Evolutionary conservation across 352 stramenopile species (phyloP).

Genomic region (Pythium aquatile): DNA sequence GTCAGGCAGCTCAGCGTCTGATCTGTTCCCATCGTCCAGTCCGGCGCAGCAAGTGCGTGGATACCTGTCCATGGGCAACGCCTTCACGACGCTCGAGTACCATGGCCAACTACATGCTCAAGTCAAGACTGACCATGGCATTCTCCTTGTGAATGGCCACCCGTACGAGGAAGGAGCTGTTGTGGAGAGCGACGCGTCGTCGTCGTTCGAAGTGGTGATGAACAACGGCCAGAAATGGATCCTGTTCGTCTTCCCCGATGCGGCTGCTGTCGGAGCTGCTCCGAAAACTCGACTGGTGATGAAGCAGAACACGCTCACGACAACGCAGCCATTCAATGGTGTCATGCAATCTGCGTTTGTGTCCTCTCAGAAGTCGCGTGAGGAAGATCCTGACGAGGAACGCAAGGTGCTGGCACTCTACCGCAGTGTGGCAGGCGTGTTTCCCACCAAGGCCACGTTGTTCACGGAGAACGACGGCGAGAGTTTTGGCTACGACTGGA

Average conservation of each 20-base stretch:
- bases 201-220: constrained; percentile 52
- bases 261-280: neutral
- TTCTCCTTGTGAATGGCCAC: constrained; percentile 57
- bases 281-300: constrained; percentile 29
- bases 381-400: constrained; percentile 17
- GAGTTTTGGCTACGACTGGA: constrained; percentile 66
- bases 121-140: constrained; percentile 60
- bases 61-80: constrained; percentile 71
- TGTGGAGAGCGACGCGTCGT: constrained; percentile 32
- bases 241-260: constrained; percentile 54
- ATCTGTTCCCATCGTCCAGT: constrained; percentile 1
- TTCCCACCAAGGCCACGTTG: constrained; percentile 30
- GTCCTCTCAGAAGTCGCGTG: constrained; percentile 33
- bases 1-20: constrained; percentile 18
- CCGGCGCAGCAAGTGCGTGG: constrained; percentile 29
- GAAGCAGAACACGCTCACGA: constrained; percentile 52
- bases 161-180: constrained; percentile 34
- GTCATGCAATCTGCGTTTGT: constrained; percentile 69
- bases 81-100: constrained; percentile 76
- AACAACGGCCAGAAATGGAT: constrained; percentile 81
- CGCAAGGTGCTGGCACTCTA: constrained; percentile 58
- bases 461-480: constrained; percentile 30
- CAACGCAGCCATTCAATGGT: constrained; percentile 49
- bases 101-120: constrained; percentile 51
- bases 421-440: constrained; percentile 53